Base-by-base conservation (phyloP, 495 filamentous ascomycete species). In the Penicillium subrubescens region DNA sequence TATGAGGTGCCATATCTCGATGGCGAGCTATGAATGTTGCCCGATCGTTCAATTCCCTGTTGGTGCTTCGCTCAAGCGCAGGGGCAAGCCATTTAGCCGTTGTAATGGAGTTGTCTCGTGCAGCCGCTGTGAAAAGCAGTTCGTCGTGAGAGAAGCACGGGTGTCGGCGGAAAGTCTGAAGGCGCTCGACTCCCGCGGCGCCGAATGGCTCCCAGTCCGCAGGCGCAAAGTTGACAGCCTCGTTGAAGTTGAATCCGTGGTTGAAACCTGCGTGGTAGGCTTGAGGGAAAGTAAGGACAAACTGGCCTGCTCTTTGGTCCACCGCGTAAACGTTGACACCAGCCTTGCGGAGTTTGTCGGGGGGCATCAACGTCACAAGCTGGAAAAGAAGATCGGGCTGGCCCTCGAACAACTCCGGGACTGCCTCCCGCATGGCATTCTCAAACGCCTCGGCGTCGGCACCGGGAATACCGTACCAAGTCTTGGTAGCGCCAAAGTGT, bases 71-170 rank as follows among this genome's bases (percentile, higher is more conserved):
- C 53, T 90, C 88, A 43, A 99, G 79, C 19, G 95, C 95, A 3
- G 94, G 94, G 2, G 90, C 90, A 43, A 99, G 83, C 90, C 95
- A 99, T 76, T 94, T 96, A 2, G 95, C 93, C 19, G 94, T 97
- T 66, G 93, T 90, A 59, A 99, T 98, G 0, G 91, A 90, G 39
- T 90, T 83, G 65, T 95, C 91, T 43, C 89, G 84, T 41, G 83
- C 83, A 25, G 90, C 90, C 10, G 93, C 95, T 2, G 95, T 96
- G 73, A 96, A 88, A 7, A 99, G 81, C n/a, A 99, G 77, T 74
- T 98, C 95, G 74, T 99, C 95, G 62, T 99, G 95, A 3, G 95
- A 97, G 74, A 99, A 99, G 73, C 94, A 97, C 0, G 95, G 93
- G 66, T 96, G 92, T 43, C 93, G 86, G 62, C 95, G 88, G 77